Conservation (phyloP, 1,284 basidiomycete genomes). For the Apiotrichum laibachii region DNA sequence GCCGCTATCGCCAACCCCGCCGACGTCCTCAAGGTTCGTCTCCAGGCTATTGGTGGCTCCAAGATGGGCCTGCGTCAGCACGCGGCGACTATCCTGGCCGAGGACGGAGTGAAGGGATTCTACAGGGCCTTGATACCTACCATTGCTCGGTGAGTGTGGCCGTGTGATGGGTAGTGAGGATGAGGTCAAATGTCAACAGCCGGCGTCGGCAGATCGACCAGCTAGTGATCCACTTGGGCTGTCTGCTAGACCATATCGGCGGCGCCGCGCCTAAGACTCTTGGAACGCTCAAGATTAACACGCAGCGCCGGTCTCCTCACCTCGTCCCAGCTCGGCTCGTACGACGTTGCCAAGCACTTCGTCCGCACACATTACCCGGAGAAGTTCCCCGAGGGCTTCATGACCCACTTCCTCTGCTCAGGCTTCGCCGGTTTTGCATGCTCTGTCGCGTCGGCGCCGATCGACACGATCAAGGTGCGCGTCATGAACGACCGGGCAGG, state of each 20-base stretch:
- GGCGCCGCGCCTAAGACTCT: no score
- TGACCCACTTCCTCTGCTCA: slow-evolving; percentile 19
- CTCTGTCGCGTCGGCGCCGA: slow-evolving; percentile 17
- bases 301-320: slow-evolving; percentile 21
- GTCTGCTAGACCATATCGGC: not conserved
- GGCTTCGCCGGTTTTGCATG: slow-evolving; percentile 22
- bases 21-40: slow-evolving; percentile 23
- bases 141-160: slow-evolving; percentile 14
- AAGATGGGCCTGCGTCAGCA: slow-evolving; percentile 9
- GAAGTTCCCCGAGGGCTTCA: slow-evolving; percentile 19
- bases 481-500: slow-evolving; percentile 21
- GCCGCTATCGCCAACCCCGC: slow-evolving; percentile 23
- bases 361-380: slow-evolving; percentile 19
- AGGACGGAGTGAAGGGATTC: slow-evolving; percentile 17
- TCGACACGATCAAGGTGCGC: slow-evolving; percentile 26
- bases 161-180: not conserved
- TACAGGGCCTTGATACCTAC: slow-evolving; percentile 19
- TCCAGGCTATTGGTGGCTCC: slow-evolving; percentile 18
- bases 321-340: slow-evolving; percentile 21
- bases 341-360: slow-evolving; percentile 25
- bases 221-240: not conserved
- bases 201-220: not conserved
- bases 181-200: not conserved
- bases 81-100: slow-evolving; percentile 7
- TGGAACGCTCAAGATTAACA: not conserved